These are phyloP conservation scores for Cutaneotrichosporon cavernicola DNA, from an alignment of 1,284 basidiomycete species.

Conservation along the genomic window DNA sequence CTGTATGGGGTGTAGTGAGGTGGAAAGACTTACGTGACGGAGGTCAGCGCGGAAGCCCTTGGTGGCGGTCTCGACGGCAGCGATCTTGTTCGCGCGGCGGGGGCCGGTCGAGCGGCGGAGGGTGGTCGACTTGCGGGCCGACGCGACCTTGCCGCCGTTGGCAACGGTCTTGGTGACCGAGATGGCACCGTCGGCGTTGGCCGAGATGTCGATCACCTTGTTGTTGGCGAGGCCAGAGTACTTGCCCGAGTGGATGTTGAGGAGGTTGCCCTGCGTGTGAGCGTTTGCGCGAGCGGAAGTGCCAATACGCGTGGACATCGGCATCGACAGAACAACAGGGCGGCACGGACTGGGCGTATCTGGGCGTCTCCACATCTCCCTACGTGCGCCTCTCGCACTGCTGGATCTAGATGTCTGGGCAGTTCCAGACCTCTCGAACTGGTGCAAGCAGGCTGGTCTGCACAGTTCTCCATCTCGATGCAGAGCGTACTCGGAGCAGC, in stretches of 20 bases:
- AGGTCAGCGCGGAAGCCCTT: constrained; percentile 80
- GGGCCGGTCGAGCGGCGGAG: constrained; percentile 71
- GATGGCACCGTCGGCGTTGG: constrained; percentile 61
- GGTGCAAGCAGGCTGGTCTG: background rate
- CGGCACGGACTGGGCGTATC: background rate
- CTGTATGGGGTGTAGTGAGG: constrained; percentile 28
- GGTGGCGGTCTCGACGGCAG: constrained; percentile 63
- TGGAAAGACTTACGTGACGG: constrained; percentile 66
- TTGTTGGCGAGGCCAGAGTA: constrained; percentile 81
- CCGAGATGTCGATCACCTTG: constrained; percentile 70
- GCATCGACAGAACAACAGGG: background rate
- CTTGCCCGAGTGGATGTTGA: constrained; percentile 81
- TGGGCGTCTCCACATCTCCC: background rate
- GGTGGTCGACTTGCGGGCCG: constrained; percentile 53
- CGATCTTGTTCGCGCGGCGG: constrained; percentile 71
- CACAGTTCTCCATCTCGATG: background rate
- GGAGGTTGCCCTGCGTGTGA: constrained; percentile 69
- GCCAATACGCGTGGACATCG: background rate
- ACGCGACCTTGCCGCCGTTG: constrained; percentile 55
- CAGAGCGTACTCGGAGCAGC: background rate
- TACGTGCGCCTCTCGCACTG: background rate
- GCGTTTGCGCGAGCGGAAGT: background rate
- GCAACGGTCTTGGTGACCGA: constrained; percentile 67
- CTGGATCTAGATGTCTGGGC: background rate
- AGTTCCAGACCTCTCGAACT: background rate